These are phyloP conservation scores for Solanum hybrid DNA, from an alignment of 305 asterid genomes.

Conservation along the genomic window DNA sequence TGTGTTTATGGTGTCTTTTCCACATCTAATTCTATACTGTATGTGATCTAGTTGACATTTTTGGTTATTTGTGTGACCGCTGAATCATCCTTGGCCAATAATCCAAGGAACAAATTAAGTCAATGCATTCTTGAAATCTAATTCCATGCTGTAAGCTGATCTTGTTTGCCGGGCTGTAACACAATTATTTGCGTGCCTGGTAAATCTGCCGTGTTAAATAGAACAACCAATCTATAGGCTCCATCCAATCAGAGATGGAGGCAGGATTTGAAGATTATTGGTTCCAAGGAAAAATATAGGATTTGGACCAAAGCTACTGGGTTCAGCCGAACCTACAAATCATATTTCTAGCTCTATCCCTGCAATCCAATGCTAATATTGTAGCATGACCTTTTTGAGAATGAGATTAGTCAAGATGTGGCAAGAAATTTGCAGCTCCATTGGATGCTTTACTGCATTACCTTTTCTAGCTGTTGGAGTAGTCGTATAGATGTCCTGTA, in stretches of 20 bases:
- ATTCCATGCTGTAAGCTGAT: background rate
- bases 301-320: background rate
- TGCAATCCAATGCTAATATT: background rate
- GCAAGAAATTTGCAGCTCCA: background rate
- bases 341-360: background rate
- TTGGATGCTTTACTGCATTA: background rate
- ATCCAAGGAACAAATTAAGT: background rate
- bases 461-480: background rate
- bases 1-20: background rate
- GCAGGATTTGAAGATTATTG: background rate
- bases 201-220: background rate
- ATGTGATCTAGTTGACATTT: background rate
- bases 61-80: background rate
- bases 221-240: background rate
- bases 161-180: background rate
- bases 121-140: background rate
- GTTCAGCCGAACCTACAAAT: background rate
- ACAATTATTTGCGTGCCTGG: background rate
- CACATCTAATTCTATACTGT: background rate
- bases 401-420: background rate
- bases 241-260: background rate
- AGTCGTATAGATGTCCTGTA: background rate
- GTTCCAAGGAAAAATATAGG: background rate
- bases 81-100: background rate
- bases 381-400: background rate